Evolutionary conservation across 139 green algal genomes (phyloP), one percentile per base, ranked within the genome.

Genomic region (Deuterostichococcus epilithicus): DNA sequence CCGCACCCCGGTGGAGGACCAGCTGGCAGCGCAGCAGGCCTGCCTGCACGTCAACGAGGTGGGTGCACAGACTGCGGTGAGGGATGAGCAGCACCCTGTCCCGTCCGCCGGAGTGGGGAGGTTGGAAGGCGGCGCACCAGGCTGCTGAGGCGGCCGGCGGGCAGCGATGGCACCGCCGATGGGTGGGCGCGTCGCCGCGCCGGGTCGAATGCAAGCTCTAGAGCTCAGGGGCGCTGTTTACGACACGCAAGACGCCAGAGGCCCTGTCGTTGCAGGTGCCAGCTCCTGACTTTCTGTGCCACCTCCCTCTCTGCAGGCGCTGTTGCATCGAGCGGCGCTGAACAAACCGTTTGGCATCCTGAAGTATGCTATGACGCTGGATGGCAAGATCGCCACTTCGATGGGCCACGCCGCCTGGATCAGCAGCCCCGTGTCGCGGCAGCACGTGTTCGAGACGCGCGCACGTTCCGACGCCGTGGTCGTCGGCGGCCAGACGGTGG

Each of bases 331-430:
- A 30, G 92, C 88, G 1, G 90, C 82, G 8, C 89, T 89, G n/a
- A 72, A 86, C 3, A 75, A 85, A 38, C 96, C 96, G 0, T 77
- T 92, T 58, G 87, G 85, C 32, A 78, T 97, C 36, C 88, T 97
- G 47, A 99, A 98, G 83, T 99, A 99, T 79, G 96, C 96, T 4
- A 99, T 99, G 96, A 99, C 96, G 6, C 78, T 98, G 45, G 96
- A 99, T 76, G 96, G 96, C 72, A 99, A 99, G 86, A 99, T 99
- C 44, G 96, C 96, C 22, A 92, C 94, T 18, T 77, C 73, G 36
- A 81, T 78, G n/a, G 96, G 96, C 1, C 95, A 99, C 82, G 88
- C 89, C 30, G 90, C 94, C 26, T 99, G 96, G 96, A 93, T 99
- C n/a, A 95, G 83, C 77, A 89, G 78, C 73, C 32, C 88, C 15